phyloP scores from a whole-genome alignment of 768 basidiomycete genomes.

The Artomyces pyxidatus region DNA sequence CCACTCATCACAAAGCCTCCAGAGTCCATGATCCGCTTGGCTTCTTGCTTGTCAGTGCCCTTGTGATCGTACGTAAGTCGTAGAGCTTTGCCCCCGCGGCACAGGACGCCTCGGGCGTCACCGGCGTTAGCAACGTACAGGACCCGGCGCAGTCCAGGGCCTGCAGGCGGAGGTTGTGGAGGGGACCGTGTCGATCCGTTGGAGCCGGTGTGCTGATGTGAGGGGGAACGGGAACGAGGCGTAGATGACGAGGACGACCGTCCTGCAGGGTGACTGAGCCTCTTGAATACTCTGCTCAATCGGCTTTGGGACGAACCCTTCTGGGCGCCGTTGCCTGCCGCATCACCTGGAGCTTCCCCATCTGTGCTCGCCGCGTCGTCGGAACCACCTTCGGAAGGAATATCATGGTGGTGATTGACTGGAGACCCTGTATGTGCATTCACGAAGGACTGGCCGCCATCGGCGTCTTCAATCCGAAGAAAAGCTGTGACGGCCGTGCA shows the following conservation, averaged over 20 bases:
- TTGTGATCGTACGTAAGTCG: constrained; percentile 98
- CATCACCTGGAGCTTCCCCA: constrained; percentile 5
- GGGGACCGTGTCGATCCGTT: constrained; percentile 14
- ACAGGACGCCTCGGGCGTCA: constrained; percentile 91
- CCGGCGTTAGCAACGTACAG: constrained; percentile 96
- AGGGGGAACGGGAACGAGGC: constrained; percentile 12
- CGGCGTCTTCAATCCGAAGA: constrained; percentile 79
- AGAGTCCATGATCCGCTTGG: constrained; percentile 94
- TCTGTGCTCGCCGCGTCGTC: constrained; percentile 4
- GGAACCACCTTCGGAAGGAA: not conserved
- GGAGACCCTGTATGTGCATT: constrained; percentile 3
- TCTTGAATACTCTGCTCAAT: constrained; percentile 10
- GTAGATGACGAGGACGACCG: constrained; percentile 7
- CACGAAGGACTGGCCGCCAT: constrained; percentile 67
- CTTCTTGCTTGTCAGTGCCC: constrained; percentile 93
- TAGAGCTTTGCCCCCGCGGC: constrained; percentile 83
- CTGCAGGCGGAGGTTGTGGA: constrained; percentile 15
- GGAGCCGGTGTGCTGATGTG: not conserved
- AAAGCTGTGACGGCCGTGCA: constrained; percentile 97
- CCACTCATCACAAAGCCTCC: constrained; percentile 99
- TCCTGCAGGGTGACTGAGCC: constrained; percentile 10
- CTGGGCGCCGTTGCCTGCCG: not conserved
- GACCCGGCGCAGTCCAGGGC: constrained; percentile 51
- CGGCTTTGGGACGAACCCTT: constrained; percentile 7
- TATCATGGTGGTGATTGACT: not conserved